phyloP scores from a whole-genome alignment of 805 yeast genomes.

The Saccharomycopsis fibuligera region DNA sequence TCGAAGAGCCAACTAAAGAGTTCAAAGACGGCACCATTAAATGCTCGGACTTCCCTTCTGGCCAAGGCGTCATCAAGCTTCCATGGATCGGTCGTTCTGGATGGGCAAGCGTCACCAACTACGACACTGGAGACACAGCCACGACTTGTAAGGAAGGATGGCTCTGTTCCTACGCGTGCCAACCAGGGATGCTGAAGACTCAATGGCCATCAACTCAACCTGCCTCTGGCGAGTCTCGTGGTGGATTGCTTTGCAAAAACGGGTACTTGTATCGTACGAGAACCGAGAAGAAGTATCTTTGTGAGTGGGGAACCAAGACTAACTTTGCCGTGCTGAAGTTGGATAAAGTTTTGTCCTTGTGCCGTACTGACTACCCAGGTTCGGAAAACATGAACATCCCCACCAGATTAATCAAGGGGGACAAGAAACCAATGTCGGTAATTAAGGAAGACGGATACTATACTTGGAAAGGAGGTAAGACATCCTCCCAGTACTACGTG shows the following conservation, averaged over 20 bases:
- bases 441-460: slow-evolving; percentile 75
- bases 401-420: slow-evolving; percentile 69
- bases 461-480: slow-evolving; percentile 71
- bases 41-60: slow-evolving; percentile 66
- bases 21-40: slow-evolving; percentile 58
- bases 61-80: slow-evolving; percentile 61
- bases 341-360: slow-evolving; percentile 66
- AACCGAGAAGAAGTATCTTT: slow-evolving; percentile 42
- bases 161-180: slow-evolving; percentile 74
- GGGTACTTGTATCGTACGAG: slow-evolving; percentile 62
- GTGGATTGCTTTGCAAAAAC: slow-evolving; percentile 58
- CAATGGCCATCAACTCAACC: slow-evolving; percentile 74
- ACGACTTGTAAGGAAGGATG: slow-evolving; percentile 58
- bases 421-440: slow-evolving; percentile 58
- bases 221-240: slow-evolving; percentile 59
- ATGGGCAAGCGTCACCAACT: slow-evolving; percentile 43
- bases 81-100: slow-evolving; percentile 49
- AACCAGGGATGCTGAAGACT: slow-evolving; percentile 75
- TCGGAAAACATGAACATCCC: slow-evolving; percentile 98
- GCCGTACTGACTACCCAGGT: slow-evolving; percentile 99
- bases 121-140: slow-evolving; percentile 62
- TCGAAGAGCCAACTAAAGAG: slow-evolving; percentile 41
- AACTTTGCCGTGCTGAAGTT: slow-evolving; percentile 65
- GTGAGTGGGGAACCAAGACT: slow-evolving; percentile 66
- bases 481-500: slow-evolving; percentile 95